Base-by-base conservation (phyloP, 73 alveolate species). In the Paramecium octaurelia region DNA sequence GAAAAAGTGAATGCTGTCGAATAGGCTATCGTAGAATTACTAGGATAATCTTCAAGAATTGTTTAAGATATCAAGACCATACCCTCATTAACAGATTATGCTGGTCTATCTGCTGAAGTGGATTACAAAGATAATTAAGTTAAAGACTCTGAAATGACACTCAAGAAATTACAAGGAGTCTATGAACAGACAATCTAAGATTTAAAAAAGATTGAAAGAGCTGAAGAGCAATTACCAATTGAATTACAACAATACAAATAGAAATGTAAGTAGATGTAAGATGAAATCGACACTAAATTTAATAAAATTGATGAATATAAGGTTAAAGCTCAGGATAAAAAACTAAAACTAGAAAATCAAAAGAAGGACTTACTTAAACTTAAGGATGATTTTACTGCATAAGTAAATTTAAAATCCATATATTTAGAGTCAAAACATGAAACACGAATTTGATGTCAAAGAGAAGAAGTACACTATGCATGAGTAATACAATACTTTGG, bases 11-110 rank as follows among this genome's bases (percentile, higher is more conserved):
- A 96, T 36, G 92, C 87, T 35, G 94, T 94, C 54, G 98, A 98
- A 95, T 87, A 90, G 38, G 95, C 95, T 38, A 97, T 98, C 42
- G 96, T 96, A 24, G 97, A 97, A 68, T 93, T 98, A 43, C 92
- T 98, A 27, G 98, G 96, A 88, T 94, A 96, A 88, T 94, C 97
- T 86, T 85, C 96, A 21, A 95, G 88, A 71, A 92, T 85, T 36
- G 95, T 92, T 42, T 91, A 88, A 48, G 90, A 94, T 70, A 70
- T 92, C 85, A 93, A 93, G 43, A 88, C 87, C 57, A 86, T 96
- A 21, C 99, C 99, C 0, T 48, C 96, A 10, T 88, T 88, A 44
- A 93, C 93, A 12, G 95, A 94, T 54, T 95, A 88, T 35, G 85
- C 92, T 42, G 96, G 96, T 70, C 18, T 90, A 73, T 73, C 92